Percentiles rank a stretch among this genome's conserved stretches.
These are phyloP conservation scores for Leptographium radiaticola DNA, from an alignment of 2,329 filamentous ascomycete species.

Conservation along the genomic window DNA sequence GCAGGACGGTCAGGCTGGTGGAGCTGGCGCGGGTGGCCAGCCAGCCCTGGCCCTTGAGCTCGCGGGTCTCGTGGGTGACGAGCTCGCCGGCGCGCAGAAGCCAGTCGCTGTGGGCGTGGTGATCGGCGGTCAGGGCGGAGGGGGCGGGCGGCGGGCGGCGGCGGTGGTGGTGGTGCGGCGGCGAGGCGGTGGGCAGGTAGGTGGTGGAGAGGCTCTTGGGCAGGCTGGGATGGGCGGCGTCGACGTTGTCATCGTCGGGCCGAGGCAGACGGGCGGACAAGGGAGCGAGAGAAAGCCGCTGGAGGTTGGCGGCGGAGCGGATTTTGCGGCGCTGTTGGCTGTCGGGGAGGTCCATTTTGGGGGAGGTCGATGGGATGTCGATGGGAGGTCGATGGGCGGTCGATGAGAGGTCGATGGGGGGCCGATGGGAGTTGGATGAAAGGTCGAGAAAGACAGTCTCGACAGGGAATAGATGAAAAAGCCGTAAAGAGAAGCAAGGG, in stretches of 20 bases:
- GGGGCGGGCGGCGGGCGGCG: conserved; percentile 13
- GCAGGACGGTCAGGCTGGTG: conserved; percentile 42
- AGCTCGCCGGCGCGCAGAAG: conserved; percentile 49
- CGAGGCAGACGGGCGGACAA: conserved; percentile 49
- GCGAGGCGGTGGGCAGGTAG: conserved; percentile 27
- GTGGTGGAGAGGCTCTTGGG: conserved; percentile 52
- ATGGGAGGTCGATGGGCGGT: background rate
- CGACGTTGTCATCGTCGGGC: conserved; percentile 30
- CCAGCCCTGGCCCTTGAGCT: conserved; percentile 58
- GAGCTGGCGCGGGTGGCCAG: conserved; percentile 52
- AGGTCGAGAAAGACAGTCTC: background rate
- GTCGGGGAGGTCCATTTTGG: conserved; percentile 44
- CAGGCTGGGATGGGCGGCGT: conserved; percentile 19
- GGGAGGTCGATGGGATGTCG: background rate
- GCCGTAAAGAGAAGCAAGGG: too few species aligned
- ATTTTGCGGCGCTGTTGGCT: conserved; percentile 49
- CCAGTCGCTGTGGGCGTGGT: conserved; percentile 45
- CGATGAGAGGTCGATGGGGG: too few species aligned
- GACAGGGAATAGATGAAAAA: background rate
- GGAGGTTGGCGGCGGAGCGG: conserved; percentile 44
- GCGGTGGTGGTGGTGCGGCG: conserved; percentile 8
- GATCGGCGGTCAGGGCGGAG: conserved; percentile 14
- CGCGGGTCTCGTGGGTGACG: conserved; percentile 47
- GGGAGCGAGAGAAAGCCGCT: conserved; percentile 50
- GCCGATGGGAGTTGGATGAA: background rate